Evolutionary conservation across 2,329 filamentous ascomycete species (phyloP).

Genomic region (Juglanconis oblonga): DNA sequence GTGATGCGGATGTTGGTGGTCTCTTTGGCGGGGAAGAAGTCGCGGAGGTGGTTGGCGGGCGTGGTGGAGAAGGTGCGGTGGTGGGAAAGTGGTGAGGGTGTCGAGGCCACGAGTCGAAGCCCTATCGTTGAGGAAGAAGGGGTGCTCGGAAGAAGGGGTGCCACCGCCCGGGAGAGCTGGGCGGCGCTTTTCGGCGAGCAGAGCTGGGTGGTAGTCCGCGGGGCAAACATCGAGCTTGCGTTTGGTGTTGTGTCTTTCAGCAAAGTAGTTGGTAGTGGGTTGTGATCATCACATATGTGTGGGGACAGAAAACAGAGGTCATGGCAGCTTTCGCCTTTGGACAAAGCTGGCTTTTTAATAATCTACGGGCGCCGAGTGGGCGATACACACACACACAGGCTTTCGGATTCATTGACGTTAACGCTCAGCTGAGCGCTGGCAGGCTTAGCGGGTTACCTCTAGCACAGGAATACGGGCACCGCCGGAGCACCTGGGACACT

Average conservation of each 20-base stretch:
- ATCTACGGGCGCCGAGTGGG: too few species aligned
- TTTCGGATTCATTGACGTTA: not conserved
- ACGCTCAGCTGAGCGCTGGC: not conserved
- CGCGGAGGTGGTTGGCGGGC: conserved; percentile 41
- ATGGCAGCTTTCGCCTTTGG: not conserved
- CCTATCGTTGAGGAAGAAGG: conserved; percentile 18
- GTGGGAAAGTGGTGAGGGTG: conserved; percentile 23
- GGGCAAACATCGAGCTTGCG: conserved; percentile 26
- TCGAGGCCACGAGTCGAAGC: conserved; percentile 26
- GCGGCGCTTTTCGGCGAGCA: conserved; percentile 27
- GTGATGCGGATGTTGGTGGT: conserved; percentile 61
- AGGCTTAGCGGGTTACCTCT: not conserved
- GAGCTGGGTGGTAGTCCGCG: conserved; percentile 24
- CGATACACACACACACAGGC: not conserved
- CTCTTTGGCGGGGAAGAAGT: conserved; percentile 62
- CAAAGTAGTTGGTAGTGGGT: not conserved
- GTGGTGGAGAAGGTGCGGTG: conserved; percentile 50
- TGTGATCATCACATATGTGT: too few species aligned
- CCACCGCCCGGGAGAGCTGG: conserved; percentile 24
- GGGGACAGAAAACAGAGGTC: too few species aligned
- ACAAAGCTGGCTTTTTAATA: not conserved
- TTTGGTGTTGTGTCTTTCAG: not conserved
- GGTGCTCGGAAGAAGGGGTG: conserved; percentile 16
- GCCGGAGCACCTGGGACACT: not conserved
- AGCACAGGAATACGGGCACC: not conserved